These are phyloP conservation scores for Plasmodium vinckei DNA, from an alignment of 169 alveolate species.

Conservation along the genomic window DNA sequence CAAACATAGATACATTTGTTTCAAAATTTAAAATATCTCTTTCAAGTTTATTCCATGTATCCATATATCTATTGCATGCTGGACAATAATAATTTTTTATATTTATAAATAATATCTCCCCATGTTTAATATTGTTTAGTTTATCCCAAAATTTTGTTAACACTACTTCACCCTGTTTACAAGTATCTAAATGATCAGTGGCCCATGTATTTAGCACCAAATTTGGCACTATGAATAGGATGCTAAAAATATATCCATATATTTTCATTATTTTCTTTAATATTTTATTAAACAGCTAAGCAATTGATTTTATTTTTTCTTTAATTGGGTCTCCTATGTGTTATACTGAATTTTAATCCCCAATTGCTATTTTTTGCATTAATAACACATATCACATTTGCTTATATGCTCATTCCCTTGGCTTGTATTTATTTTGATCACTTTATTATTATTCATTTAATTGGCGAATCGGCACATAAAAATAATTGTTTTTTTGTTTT, in stretches of 20 bases:
- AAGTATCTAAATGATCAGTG: constrained; percentile 10
- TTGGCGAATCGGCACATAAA: too few species aligned
- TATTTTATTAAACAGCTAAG: neutral
- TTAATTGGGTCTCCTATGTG: neutral
- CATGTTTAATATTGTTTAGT: constrained; percentile 39
- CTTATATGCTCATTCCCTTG: too few species aligned
- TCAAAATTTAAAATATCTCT: constrained; percentile 31
- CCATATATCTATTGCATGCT: constrained; percentile 43
- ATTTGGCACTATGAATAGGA: neutral
- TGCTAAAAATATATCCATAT: neutral
- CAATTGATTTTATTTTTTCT: neutral
- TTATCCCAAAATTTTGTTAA: constrained; percentile 29
- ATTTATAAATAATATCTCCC: constrained; percentile 33
- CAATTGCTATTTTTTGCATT: too few species aligned
- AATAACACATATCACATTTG: too few species aligned
- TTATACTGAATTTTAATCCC: neutral
- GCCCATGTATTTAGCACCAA: neutral
- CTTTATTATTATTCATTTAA: too few species aligned
- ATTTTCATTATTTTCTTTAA: neutral
- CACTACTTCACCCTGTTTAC: constrained; percentile 44
- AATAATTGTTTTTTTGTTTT: too few species aligned
- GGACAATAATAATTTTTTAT: constrained; percentile 63
- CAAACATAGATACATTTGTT: constrained; percentile 34
- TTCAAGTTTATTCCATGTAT: constrained; percentile 47
- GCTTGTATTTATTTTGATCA: too few species aligned